Percentiles rank a stretch among this genome's conserved stretches.
These are phyloP conservation scores for Beauveria sp. DNA, from an alignment of 2,329 filamentous ascomycete genomes.

Conservation along the genomic window DNA sequence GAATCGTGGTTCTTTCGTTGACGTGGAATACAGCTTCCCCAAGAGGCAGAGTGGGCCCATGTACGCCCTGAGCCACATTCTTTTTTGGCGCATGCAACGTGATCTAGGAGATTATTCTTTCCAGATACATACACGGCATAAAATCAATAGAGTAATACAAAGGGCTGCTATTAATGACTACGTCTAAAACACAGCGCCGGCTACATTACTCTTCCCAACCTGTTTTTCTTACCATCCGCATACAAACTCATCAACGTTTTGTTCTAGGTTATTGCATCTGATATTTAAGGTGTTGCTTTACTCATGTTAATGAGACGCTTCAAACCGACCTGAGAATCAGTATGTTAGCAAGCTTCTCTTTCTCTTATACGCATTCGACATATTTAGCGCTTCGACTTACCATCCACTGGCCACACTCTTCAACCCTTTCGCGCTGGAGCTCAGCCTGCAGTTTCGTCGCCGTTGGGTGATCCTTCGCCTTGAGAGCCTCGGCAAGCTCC, in stretches of 20 bases:
- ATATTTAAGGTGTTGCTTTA: constrained; percentile 55
- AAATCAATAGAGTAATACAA: not conserved
- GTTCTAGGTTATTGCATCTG: constrained; percentile 12
- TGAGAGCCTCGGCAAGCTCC: constrained; percentile 57
- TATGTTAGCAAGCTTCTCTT: constrained; percentile 30
- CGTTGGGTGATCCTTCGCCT: constrained; percentile 59
- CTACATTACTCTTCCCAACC: constrained; percentile 15
- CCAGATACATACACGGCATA: not conserved
- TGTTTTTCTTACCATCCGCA: constrained; percentile 19
- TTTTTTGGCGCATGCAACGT: not conserved
- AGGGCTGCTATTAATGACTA: constrained; percentile 17
- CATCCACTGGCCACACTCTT: constrained; percentile 84
- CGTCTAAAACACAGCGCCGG: constrained; percentile 11
- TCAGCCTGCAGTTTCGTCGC: constrained; percentile 65
- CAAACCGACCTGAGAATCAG: constrained; percentile 53
- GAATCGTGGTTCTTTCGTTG: not conserved
- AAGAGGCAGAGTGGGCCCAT: not conserved
- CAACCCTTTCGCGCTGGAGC: constrained; percentile 67
- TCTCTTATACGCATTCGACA: too few species aligned
- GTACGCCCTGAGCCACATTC: not conserved
- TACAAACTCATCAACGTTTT: constrained; percentile 16
- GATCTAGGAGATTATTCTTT: not conserved
- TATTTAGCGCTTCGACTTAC: constrained; percentile 40
- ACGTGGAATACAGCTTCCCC: not conserved
- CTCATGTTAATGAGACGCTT: constrained; percentile 75